Conservation (phyloP, 2,329 filamentous ascomycete genomes). For the Aspergillus sergii region DNA sequence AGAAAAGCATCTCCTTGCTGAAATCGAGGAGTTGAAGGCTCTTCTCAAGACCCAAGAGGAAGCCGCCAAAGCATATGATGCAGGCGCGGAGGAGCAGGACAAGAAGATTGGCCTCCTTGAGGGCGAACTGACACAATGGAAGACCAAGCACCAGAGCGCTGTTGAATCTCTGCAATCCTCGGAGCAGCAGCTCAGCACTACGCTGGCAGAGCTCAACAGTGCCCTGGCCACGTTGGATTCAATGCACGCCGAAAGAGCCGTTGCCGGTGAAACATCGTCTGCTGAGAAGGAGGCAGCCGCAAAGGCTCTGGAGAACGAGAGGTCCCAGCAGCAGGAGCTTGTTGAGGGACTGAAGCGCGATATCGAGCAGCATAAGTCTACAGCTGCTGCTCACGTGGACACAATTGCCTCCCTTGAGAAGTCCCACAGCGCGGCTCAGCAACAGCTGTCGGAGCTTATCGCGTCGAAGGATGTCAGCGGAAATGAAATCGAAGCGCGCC, state of each 20-base stretch:
- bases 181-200: conserved; percentile 71
- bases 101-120: conserved; percentile 68
- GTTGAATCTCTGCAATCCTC: conserved; percentile 71
- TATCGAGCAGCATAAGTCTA: conserved; percentile 77
- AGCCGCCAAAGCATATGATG: conserved; percentile 38
- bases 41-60: conserved; percentile 49
- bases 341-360: conserved; percentile 68
- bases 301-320: conserved; percentile 53
- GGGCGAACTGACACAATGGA: conserved; percentile 72
- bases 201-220: conserved; percentile 73
- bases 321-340: conserved; percentile 61
- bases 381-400: conserved; percentile 68
- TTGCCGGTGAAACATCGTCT: conserved; percentile 30
- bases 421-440: conserved; percentile 66
- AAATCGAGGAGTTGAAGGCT: conserved; percentile 69
- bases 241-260: conserved; percentile 46
- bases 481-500: conserved; percentile 50
- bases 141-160: conserved; percentile 71
- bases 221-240: conserved; percentile 58
- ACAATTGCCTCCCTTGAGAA: conserved; percentile 76
- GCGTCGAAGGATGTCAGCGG: conserved; percentile 60
- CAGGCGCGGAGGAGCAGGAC: conserved; percentile 49
- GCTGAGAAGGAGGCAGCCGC: conserved; percentile 44
- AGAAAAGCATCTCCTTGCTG: conserved; percentile 72
- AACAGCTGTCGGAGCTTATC: conserved; percentile 68